Percentiles rank a stretch among this genome's conserved stretches.
phyloP scores from a whole-genome alignment of 257 asterid species.

The Paraleonurus japonicus region DNA sequence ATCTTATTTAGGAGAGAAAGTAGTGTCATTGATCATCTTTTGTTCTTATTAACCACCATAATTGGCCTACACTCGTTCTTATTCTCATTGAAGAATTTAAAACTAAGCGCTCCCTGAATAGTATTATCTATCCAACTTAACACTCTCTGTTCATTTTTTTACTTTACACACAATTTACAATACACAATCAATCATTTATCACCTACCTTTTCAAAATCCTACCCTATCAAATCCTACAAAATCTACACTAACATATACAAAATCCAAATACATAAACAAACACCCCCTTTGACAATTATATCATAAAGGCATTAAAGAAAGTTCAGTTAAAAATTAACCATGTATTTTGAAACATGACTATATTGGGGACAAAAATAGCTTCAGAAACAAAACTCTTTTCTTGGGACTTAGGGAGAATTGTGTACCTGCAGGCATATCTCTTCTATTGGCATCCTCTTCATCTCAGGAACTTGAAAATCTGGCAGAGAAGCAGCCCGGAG shows the following conservation, averaged over 20 bases:
- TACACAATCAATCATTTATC: too few relatives aligned
- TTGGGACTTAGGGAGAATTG: background rate
- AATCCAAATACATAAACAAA: background rate
- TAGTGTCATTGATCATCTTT: too few relatives aligned
- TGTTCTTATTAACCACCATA: too few relatives aligned
- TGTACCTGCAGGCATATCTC: constrained; percentile 89
- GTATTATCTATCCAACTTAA: too few relatives aligned
- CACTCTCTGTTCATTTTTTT: too few relatives aligned
- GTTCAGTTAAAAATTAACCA: background rate
- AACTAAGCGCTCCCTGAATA: too few relatives aligned
- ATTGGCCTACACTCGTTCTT: too few relatives aligned
- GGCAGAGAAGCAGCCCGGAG: constrained; percentile 66
- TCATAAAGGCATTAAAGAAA: background rate
- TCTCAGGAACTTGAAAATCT: constrained; percentile 94
- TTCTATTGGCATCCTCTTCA: constrained; percentile 90
- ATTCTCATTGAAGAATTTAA: too few relatives aligned
- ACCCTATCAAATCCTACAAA: background rate
- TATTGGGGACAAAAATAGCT: background rate
- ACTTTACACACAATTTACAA: too few relatives aligned
- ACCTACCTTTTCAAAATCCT: too few relatives aligned
- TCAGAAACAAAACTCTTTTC: background rate
- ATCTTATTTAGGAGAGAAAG: too few relatives aligned
- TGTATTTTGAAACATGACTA: background rate
- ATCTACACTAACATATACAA: background rate
- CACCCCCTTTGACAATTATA: background rate